These are phyloP conservation scores for Trypethelium eluteriae DNA, from an alignment of 495 filamentous ascomycete genomes.

Conservation along the genomic window DNA sequence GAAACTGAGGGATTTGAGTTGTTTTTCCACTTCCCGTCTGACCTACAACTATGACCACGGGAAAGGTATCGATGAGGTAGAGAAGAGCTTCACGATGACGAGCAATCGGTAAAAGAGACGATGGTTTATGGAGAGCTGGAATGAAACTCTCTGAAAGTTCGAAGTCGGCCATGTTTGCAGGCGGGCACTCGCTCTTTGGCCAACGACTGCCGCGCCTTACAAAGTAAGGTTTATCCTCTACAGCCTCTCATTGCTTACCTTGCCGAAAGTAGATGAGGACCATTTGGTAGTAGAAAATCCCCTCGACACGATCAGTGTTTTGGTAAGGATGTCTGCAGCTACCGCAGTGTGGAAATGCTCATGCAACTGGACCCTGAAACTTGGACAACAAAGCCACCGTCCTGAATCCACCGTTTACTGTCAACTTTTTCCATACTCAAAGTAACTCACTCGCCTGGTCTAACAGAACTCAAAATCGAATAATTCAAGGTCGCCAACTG, in stretches of 20 bases:
- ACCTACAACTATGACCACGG: constrained; percentile 37
- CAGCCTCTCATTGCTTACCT: background rate
- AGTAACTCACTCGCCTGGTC: too few species aligned
- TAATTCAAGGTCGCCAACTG: background rate
- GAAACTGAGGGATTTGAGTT: constrained; percentile 42
- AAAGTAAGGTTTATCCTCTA: background rate
- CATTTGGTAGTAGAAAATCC: too few species aligned
- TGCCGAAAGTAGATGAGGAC: background rate
- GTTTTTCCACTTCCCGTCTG: constrained; percentile 43
- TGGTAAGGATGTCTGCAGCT: background rate
- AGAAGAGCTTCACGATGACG: constrained; percentile 35
- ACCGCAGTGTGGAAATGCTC: background rate
- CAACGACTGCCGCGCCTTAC: background rate
- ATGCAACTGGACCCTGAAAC: background rate
- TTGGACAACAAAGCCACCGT: background rate
- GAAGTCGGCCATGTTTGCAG: constrained; percentile 10
- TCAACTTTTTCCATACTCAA: background rate
- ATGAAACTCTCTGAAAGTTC: constrained; percentile 14
- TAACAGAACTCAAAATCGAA: too few species aligned
- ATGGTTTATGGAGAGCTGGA: constrained; percentile 34
- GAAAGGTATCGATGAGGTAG: constrained; percentile 39
- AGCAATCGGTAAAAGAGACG: constrained; percentile 39
- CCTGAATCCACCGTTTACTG: background rate
- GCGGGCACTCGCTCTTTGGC: background rate
- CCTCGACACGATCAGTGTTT: constrained; percentile 1